Percentiles rank a stretch among this genome's conserved stretches.
Evolutionary conservation across 202 grass and related monocot genomes (phyloP).

Genomic region (Schoenoplectus tabernaemontani): DNA sequence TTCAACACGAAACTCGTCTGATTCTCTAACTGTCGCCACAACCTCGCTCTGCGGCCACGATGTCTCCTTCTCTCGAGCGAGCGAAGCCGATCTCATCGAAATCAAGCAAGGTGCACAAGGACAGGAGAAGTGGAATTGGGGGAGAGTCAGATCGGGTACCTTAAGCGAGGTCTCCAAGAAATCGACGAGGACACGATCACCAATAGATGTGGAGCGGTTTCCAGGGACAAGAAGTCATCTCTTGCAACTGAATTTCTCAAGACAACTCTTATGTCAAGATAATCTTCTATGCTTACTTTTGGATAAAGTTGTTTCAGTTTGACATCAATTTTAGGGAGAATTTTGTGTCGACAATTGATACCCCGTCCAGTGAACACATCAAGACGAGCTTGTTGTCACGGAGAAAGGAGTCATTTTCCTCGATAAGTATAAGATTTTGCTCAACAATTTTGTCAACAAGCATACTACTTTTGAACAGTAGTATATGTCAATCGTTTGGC

Average conservation of each 20-base stretch:
- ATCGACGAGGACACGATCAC: slow-evolving; percentile 50
- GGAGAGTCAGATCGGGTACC: slow-evolving; percentile 53
- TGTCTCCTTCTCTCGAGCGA: slow-evolving; percentile 1
- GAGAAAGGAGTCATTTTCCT: background rate
- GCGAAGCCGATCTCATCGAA: slow-evolving; percentile 3
- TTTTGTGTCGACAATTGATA: background rate
- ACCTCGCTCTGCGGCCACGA: slow-evolving; percentile 7
- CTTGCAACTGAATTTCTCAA: background rate
- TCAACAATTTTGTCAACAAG: background rate
- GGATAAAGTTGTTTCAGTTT: background rate
- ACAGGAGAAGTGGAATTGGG: slow-evolving; percentile 34
- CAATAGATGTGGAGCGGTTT: slow-evolving; percentile 42
- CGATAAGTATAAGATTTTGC: background rate
- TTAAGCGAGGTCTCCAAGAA: slow-evolving; percentile 60
- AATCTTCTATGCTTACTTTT: background rate
- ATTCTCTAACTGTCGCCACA: slow-evolving; percentile 16
- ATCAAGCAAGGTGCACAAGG: background rate
- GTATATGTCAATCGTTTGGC: background rate
- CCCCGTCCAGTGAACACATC: background rate
- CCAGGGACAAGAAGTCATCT: slow-evolving; percentile 3
- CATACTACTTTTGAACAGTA: background rate
- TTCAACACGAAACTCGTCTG: slow-evolving; percentile 37
- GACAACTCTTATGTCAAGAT: background rate
- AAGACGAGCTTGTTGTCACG: background rate
- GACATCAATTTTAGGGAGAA: background rate